Percentiles rank a stretch among this genome's conserved stretches.
phyloP scores from a whole-genome alignment of 805 yeast species.

The Ogataea degrootiae region DNA sequence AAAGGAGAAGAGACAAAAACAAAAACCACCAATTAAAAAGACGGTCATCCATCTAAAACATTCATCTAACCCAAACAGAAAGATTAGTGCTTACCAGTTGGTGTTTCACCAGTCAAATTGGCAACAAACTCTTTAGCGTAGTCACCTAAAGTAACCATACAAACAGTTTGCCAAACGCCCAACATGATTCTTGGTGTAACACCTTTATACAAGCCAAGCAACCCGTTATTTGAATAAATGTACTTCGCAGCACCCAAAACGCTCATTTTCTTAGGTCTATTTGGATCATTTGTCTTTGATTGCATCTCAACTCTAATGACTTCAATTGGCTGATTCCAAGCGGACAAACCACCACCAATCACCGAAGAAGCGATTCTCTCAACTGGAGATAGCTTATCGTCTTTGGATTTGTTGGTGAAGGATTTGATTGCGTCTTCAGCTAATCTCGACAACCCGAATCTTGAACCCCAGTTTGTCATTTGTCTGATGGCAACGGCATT shows the following conservation, averaged over 20 bases:
- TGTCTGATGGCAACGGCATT: conserved; percentile 99
- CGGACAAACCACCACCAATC: conserved; percentile 94
- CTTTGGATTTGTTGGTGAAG: conserved; percentile 48
- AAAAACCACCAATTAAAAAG: too few relatives aligned
- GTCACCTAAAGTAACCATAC: conserved; percentile 98
- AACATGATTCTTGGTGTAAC: conserved; percentile 95
- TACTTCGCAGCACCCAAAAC: conserved; percentile 75
- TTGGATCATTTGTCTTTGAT: conserved; percentile 88
- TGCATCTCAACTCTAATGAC: conserved; percentile 98
- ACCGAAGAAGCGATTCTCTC: conserved; percentile 85
- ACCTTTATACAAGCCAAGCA: conserved; percentile 91
- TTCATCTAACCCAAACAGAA: too few relatives aligned
- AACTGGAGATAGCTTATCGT: conserved; percentile 58
- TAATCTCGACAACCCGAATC: conserved; percentile 88
- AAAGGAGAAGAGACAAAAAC: too few relatives aligned
- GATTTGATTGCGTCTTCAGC: conserved; percentile 82
- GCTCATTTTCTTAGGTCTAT: conserved; percentile 86
- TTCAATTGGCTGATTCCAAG: conserved; percentile 99
- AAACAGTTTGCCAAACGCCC: conserved; percentile 97
- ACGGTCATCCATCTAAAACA: too few relatives aligned
- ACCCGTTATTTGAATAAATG: conserved; percentile 76
- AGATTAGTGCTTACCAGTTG: conserved; percentile 28
- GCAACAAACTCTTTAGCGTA: conserved; percentile 74
- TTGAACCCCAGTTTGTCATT: conserved; percentile 98
- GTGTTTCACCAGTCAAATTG: conserved; percentile 54